Base-by-base conservation (phyloP, 805 yeast genomes). In the Teunomyces panamensis region DNA sequence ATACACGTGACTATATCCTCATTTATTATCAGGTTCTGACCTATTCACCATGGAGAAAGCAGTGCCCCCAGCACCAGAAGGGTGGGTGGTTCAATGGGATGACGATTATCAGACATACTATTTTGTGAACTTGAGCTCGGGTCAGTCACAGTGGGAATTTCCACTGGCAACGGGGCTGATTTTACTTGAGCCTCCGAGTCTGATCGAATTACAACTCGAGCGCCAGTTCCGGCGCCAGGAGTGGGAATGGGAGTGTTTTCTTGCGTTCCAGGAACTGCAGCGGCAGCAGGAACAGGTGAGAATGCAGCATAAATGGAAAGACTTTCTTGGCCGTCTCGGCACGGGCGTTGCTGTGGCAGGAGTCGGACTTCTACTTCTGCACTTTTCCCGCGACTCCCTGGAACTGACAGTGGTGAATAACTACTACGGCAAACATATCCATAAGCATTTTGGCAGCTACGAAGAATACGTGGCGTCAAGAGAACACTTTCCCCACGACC, bases 81-180 rank as follows among this genome's bases (percentile, higher is more conserved):
- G 72, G 10, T 67, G 72, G 72, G 45, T 56, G 0, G 69, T 68
- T n/a, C 58, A 60, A 43, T 67, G 65, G 63, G 71, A 67, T 44
- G 67, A 63, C 32, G 63, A 62, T 45, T 65, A 64, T 52, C 44
- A 59, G 46, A 44, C 53, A 11, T 67, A 57, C 45, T 67, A 52
- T 44, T 67, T 51, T 45, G 62, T 64, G 35, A 62, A 67, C 47
- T 46, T 53, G 8, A 33, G 45, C 6, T 63, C 68, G 5, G 65
- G 65, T 4, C 50, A 55, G 37, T 58, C 68, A 3, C 67, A 63
- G 46, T 67, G 73, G 73, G 68, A 62, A 9, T 28, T 52, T 9
- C 67, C 67, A 32, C 44, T 45, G 34, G 43, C 46, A 5, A 32
- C 47, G 17, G 11, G 17, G 34, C 34, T 32, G 34, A 16, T 16